Evolutionary conservation across 768 basidiomycete genomes (phyloP), one percentile per base, ranked within the genome.

Genomic region (Boletus coccyginus): DNA sequence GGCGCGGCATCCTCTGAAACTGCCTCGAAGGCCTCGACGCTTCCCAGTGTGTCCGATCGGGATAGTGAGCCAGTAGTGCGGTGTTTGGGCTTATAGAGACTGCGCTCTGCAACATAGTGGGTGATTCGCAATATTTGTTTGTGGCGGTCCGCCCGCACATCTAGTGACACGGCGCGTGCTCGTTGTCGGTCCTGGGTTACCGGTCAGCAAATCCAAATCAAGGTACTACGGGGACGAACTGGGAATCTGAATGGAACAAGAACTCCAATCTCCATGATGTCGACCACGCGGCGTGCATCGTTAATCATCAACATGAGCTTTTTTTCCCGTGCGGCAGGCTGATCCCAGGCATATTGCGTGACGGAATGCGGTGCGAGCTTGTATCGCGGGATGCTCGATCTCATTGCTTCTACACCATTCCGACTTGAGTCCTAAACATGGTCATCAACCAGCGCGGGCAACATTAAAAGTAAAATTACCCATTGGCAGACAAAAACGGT

Each of bases 221-320:
- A 35, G 11, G 31, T 35, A 44, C 13, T 11, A 24, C 19, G 0
- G 17, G 27, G 47, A 75, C 84, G 57, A 61, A 92, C 92, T 45
- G 77, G 75, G 67, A 96, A 92, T 69, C 83, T 92, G 79, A 95
- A 95, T 2, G 97, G 97, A 13, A 91, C 72, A 7, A 96, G 81
- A 60, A 90, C 83, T 29, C 97, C 97, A 21, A 99, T 98, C 71
- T 98, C 97, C 86, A 96, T 87, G 57, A 96, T 87, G 67, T 98
- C 96, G 49, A 98, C 76, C 21, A 78, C 70, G 31, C 92, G 82
- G 12, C 81, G 82, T 51, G 81, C 73, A 24, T 81, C 80, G 42
- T 85, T 86, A 47, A 86, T 78, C 11, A 70, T 69, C 21, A 99
- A 75, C 36, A 84, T 70, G 27, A 99, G 76, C 60, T 84, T 86